Base-by-base conservation (phyloP, 2,329 filamentous ascomycete species). In the Cladosporium phlei region DNA sequence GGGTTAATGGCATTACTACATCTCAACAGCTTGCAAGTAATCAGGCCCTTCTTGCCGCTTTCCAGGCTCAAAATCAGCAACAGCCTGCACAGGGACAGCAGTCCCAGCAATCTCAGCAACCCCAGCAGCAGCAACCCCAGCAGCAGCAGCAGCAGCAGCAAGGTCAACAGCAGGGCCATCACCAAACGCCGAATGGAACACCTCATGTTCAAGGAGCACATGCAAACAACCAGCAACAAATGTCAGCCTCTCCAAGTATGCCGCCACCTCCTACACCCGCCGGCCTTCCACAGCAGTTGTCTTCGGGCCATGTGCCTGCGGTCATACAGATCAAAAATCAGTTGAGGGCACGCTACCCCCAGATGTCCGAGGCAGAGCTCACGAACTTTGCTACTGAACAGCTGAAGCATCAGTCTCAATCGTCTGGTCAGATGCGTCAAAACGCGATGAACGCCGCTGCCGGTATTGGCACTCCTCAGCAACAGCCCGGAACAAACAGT, bases 261-360 rank as follows among this genome's bases (percentile, higher is more conserved):
- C 62, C 62, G 14, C 64, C 64, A 12, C 63, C 63, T 20, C 63
- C 63, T 8, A 61, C 59, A 16, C 62, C 61, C n/a, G 54, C 56
- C 29, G 52, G 47, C 2, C 70, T 72, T 43, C 69, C 73, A 3
- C 74, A 74, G 52, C 65, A 72, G 45, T 66, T 79, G 33, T 76
- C 71, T 17, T 75, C 69, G 38, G 74, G 75, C 17, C 72, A 76
- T 54, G 70, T 78, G 34, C 76, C 77, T 11, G 72, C 73, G 7
- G 74, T 80, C 48, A 75, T 72, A 46, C 72, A 69, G 48, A 71
- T 79, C 46, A 69, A 73, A 49, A 75, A 71, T 50, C 72, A 75
- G 29, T 69, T 80, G 12, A 72, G 75, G 52, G 66, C 66, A 45
- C 71, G 63, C 53, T 70, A 78, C 52, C 77, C 77, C 1, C 69